Base-by-base conservation (phyloP, 2,329 filamentous ascomycete genomes). In the Leptosphaerulina australis region DNA sequence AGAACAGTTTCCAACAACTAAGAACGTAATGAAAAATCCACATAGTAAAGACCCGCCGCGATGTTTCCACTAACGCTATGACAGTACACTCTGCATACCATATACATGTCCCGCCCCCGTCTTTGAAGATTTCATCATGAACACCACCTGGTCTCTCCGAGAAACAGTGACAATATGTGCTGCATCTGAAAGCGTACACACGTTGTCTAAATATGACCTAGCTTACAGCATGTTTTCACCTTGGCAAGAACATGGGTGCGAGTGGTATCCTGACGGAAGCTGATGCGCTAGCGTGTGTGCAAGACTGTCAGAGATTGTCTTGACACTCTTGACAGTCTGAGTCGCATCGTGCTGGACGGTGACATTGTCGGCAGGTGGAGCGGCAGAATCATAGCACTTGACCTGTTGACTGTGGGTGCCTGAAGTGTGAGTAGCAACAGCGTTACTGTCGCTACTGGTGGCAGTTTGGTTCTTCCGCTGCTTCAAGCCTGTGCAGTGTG, bases 261-360 rank as follows among this genome's bases (percentile, higher is more conserved):
- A 44, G 10, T 38, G 35, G 5, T 14, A 31, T 6, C 22, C 41
- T 4, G 35, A 35, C 10, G 33, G 35, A 22, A 51, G 41, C n/a
- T 51, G 48, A 12, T 51, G 48, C 14, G 48, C 48, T 8, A 41
- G 25, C 9, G 30, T 33, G 25, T 41, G 29, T 10, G 41, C 48
- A n/a, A 51, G 21, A 18, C 30, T 24, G 25, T 45, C 41, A 9
- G 29, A 33, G 34, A 11, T 22, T 12, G 34, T 36, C 20, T 21
- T 21, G 18, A 17, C 31, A 12, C 17, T 4, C 17, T 25, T 25
- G 11, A 25, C 24, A 11, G 9, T 31, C 31, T 17, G 45, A 30
- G 37, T 48, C 37, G 11, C 18, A 36, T 25, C 5, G 5, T 25
- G 24, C 24, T 25, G 24, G 10, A 25, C 24, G 24, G 24, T 25